Evolutionary conservation across 225 moss, liverwort and hornwort genomes (phyloP).

Genomic region (Bryum argenteum): DNA sequence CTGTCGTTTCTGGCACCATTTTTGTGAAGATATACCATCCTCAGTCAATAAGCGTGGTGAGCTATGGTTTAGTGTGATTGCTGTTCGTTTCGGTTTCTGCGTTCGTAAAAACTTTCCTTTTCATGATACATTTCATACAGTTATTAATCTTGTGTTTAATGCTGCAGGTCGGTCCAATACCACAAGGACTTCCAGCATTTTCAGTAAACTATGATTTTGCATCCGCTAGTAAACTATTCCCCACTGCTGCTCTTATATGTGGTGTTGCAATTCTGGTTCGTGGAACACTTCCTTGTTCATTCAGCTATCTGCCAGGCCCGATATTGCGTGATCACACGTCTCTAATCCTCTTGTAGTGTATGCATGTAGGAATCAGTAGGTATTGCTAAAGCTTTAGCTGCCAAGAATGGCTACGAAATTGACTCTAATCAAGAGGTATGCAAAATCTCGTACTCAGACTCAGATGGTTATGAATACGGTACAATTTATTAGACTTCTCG

Average conservation of each 20-base stretch:
- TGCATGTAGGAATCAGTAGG: constrained; percentile 82
- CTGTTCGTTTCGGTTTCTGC: constrained; percentile 6
- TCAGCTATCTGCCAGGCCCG: constrained; percentile 13
- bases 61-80: constrained; percentile 22
- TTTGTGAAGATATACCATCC: constrained; percentile 81
- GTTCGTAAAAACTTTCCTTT: constrained; percentile 5
- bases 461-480: neutral
- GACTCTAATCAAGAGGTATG: constrained; percentile 89
- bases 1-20: constrained; percentile 62
- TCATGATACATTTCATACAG: neutral
- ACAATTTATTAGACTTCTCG: too few relatives aligned
- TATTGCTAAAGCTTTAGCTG: constrained; percentile 86
- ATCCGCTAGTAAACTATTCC: constrained; percentile 51
- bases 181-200: constrained; percentile 81
- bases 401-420: constrained; percentile 93
- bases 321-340: neutral
- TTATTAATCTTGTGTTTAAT: constrained; percentile 9
- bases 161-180: constrained; percentile 74
- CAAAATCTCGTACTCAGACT: constrained; percentile 11
- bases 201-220: constrained; percentile 56
- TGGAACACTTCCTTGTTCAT: constrained; percentile 21
- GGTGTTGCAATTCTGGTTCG: constrained; percentile 90
- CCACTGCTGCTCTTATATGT: constrained; percentile 80
- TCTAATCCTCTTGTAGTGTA: constrained; percentile 11
- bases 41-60: constrained; percentile 71